phyloP scores from a whole-genome alignment of 2,329 filamentous ascomycete species.

The Diplodia seriata region DNA sequence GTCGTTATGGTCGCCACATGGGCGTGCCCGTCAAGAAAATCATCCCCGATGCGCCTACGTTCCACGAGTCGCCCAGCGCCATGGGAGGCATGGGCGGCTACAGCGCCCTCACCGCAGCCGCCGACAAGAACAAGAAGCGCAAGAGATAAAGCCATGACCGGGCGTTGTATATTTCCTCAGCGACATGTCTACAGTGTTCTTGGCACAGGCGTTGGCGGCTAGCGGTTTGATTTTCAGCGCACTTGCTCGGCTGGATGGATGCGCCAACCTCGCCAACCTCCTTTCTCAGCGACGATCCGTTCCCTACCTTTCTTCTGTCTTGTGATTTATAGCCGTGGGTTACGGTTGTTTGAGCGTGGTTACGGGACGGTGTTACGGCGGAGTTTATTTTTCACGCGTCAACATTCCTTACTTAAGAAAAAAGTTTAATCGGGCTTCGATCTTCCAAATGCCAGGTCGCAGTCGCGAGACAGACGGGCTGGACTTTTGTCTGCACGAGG shows the following conservation, averaged over 20 bases:
- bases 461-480: slow-evolving; percentile 1
- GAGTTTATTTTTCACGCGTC: slow-evolving; percentile 15
- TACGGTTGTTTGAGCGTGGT: slow-evolving; percentile 19
- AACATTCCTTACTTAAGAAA: slow-evolving; percentile 15
- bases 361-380: slow-evolving; percentile 18
- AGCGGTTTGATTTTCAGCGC: slow-evolving; percentile 29
- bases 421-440: slow-evolving; percentile 26
- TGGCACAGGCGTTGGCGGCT: slow-evolving; percentile 32
- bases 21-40: slow-evolving; percentile 69
- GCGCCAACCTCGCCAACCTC: background rate
- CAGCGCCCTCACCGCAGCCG: slow-evolving; percentile 39
- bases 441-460: slow-evolving; percentile 17
- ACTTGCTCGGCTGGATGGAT: slow-evolving; percentile 1
- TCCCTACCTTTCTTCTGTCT: slow-evolving; percentile 30
- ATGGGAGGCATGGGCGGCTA: slow-evolving; percentile 35
- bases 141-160: slow-evolving; percentile 60
- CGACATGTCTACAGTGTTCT: slow-evolving; percentile 17
- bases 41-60: slow-evolving; percentile 47
- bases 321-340: slow-evolving; percentile 30
- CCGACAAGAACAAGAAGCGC: slow-evolving; percentile 72
- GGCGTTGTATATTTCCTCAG: slow-evolving; percentile 1
- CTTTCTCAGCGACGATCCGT: slow-evolving; percentile 30
- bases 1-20: slow-evolving; percentile 80
- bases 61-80: slow-evolving; percentile 41
- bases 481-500: slow-evolving; percentile 19